Base-by-base conservation (phyloP, 306 rosid species). In the Casuarina equisetifolia region DNA sequence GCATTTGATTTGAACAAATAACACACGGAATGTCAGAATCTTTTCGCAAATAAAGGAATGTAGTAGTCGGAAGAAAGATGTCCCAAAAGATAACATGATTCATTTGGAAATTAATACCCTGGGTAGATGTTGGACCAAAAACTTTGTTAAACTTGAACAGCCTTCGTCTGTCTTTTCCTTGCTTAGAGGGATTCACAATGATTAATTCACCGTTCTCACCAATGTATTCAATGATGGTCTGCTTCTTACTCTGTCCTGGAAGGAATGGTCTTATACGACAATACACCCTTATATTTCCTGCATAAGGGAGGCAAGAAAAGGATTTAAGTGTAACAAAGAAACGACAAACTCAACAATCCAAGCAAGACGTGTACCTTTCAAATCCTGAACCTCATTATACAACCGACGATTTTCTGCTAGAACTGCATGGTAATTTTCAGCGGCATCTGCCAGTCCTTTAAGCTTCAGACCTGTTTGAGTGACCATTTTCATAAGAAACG, bases 251-350 rank as follows among this genome's bases (percentile, higher is more conserved):
- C 88, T 96, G 99, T 44, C 99, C 97, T 0, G 91, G 95, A 82
- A 96, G 97, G 87, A 96, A 96, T 43, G 99, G 99, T 75, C 99
- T 89, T 75, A 96, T 84, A 54, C 98, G 97, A 84, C 99, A 92
- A 79, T 96, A 93, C 45, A 96, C 99, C 83, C 99, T 88, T 58
- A 96, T 96, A 88, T 91, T 96, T 72, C 99, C 99, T 96, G 79
- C 70, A 68, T 52, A 75, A 82, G 58, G 51, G 35, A 66, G 49
- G 25, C 32, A 25, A 25, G 71, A 55, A 76, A 81, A 48, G 40
- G 46, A 64, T 3, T 39, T 19, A 80, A 72, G n/a, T 12, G 52
- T 54, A 54, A 69, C 78, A 69, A 74, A 44, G 72, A 78, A 69
- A 74, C 55, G 76, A 74, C 62, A 52, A 78, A 73, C 73, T 20